These are phyloP conservation scores for Gossypium mustelinum DNA, from an alignment of 345 rosid genomes.

Conservation along the genomic window DNA sequence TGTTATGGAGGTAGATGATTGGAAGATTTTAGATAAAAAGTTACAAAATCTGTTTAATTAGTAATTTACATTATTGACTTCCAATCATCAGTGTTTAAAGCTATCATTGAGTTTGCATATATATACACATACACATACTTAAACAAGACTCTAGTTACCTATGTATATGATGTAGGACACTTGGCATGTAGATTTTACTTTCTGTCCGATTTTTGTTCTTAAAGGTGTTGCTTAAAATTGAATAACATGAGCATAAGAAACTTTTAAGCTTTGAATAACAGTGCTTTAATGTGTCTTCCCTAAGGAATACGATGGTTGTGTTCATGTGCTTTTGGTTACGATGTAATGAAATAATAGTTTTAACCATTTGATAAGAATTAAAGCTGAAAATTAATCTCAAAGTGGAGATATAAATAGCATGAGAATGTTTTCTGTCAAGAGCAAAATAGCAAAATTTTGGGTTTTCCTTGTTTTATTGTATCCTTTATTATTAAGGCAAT, in stretches of 20 bases:
- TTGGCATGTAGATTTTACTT: neutral
- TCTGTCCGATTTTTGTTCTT: neutral
- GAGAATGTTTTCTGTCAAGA: neutral
- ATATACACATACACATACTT: too few relatives aligned
- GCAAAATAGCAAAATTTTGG: too few relatives aligned
- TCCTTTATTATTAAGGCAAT: neutral
- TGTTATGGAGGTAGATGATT: too few relatives aligned
- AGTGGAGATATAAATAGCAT: neutral
- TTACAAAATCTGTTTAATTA: too few relatives aligned
- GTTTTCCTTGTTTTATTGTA: neutral
- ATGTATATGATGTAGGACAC: too few relatives aligned
- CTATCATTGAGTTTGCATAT: too few relatives aligned
- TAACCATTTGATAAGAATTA: neutral
- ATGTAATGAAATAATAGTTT: neutral
- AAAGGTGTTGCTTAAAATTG: neutral
- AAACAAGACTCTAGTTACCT: too few relatives aligned
- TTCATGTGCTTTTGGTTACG: neutral
- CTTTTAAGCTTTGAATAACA: neutral
- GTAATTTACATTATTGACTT: too few relatives aligned
- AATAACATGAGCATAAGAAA: neutral
- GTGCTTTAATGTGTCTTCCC: too few relatives aligned
- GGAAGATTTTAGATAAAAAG: too few relatives aligned
- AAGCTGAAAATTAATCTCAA: neutral
- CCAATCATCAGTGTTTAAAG: too few relatives aligned
- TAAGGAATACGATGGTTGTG: too few relatives aligned